Evolutionary conservation across 768 basidiomycete genomes (phyloP).

Genomic region (Leccinellum albellum): DNA sequence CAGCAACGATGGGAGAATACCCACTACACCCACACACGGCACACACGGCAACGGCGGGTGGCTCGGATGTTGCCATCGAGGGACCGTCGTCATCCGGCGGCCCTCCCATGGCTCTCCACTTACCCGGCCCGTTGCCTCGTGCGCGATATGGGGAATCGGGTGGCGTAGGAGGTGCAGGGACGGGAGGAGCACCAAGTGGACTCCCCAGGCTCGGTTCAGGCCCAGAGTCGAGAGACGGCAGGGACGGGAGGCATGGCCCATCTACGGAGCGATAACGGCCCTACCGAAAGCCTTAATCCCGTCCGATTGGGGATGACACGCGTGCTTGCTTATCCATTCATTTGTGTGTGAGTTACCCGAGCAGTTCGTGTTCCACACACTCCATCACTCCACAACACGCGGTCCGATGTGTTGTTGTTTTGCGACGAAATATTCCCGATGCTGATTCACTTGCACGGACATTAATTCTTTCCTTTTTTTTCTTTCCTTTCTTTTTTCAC

Average conservation of each 20-base stretch:
- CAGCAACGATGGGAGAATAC: conserved; percentile 25
- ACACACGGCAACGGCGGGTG: conserved; percentile 19
- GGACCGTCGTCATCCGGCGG: conserved; percentile 15
- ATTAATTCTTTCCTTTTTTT: conserved; percentile 15
- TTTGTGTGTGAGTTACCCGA: conserved; percentile 8
- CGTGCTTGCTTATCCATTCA: conserved; percentile 1
- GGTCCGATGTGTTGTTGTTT: background rate
- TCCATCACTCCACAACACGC: conserved; percentile 11
- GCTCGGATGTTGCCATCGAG: conserved; percentile 31
- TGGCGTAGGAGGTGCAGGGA: conserved; percentile 5
- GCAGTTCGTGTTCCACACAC: conserved; percentile 7
- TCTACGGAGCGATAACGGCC: conserved; percentile 23
- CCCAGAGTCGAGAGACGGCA: conserved; percentile 35
- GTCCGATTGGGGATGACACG: background rate
- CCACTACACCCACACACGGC: background rate
- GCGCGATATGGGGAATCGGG: conserved; percentile 36
- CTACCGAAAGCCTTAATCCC: background rate
- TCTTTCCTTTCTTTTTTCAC: background rate
- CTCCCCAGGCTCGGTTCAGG: conserved; percentile 23
- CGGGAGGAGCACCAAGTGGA: background rate
- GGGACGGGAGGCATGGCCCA: conserved; percentile 30
- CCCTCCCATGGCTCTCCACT: conserved; percentile 31
- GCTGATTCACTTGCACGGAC: conserved; percentile 16
- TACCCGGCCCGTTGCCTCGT: conserved; percentile 31
- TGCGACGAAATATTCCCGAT: background rate